phyloP scores from a whole-genome alignment of 345 rosid species.

The Geranium brycei region DNA sequence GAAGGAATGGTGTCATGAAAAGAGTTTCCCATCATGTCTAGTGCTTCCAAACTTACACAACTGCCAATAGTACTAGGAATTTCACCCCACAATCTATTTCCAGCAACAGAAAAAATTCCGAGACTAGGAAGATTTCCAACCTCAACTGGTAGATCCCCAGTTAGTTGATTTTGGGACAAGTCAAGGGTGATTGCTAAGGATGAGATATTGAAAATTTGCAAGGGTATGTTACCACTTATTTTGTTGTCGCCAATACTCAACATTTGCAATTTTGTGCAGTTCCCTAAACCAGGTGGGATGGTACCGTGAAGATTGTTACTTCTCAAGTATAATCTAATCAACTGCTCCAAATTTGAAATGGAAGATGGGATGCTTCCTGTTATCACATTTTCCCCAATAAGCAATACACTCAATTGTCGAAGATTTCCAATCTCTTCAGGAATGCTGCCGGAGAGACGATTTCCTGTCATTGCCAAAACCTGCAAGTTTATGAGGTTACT shows the following conservation, averaged over 20 bases:
- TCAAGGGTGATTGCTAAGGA: constrained; percentile 7
- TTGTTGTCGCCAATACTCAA: constrained; percentile 12
- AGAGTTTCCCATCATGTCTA: constrained; percentile 9
- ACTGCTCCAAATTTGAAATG: constrained; percentile 1
- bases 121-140: constrained; percentile 11
- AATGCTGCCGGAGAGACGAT: constrained; percentile 2
- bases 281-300: constrained; percentile 3
- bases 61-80: constrained; percentile 12
- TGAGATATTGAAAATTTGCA: constrained; percentile 10
- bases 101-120: constrained; percentile 8
- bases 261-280: neutral
- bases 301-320: constrained; percentile 2
- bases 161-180: constrained; percentile 14
- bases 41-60: constrained; percentile 1
- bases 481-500: constrained; percentile 9
- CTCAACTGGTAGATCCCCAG: constrained; percentile 5
- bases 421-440: constrained; percentile 4
- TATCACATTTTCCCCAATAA: neutral
- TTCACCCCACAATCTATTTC: constrained; percentile 12
- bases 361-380: constrained; percentile 6
- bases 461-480: neutral
- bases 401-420: neutral
- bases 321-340: neutral
- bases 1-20: constrained; percentile 14
- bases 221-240: constrained; percentile 16